phyloP scores from a whole-genome alignment of 805 yeast species.

The Spathaspora boniae region DNA sequence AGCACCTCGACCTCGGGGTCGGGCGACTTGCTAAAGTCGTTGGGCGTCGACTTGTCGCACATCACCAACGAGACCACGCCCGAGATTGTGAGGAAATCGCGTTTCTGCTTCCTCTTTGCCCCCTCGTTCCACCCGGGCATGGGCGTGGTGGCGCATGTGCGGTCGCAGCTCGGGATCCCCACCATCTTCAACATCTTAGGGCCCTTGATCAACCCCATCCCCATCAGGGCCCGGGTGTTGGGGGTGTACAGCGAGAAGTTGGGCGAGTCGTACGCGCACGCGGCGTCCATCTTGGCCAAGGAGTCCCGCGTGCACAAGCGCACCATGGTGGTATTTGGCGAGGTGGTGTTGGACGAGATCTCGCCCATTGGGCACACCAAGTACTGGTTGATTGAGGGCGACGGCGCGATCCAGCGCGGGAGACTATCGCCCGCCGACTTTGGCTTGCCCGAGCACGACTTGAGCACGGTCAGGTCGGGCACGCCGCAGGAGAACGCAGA shows the following conservation, averaged over 20 bases:
- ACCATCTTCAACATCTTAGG: slow-evolving; percentile 93
- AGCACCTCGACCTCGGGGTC: slow-evolving; percentile 91
- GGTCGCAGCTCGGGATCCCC: slow-evolving; percentile 81
- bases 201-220: slow-evolving; percentile 90
- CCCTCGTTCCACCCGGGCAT: slow-evolving; percentile 93
- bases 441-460: slow-evolving; percentile 70
- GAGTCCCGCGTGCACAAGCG: slow-evolving; percentile 41
- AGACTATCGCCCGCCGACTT: slow-evolving; percentile 71
- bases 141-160: slow-evolving; percentile 75
- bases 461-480: slow-evolving; percentile 71
- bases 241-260: slow-evolving; percentile 83
- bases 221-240: slow-evolving; percentile 70
- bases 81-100: slow-evolving; percentile 44
- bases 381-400: slow-evolving; percentile 64
- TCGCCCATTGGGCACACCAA: slow-evolving; percentile 83
- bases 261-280: slow-evolving; percentile 82
- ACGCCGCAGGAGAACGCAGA: slow-evolving; percentile 85
- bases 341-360: slow-evolving; percentile 87
- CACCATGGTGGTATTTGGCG: slow-evolving; percentile 92
- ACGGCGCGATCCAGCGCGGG: slow-evolving; percentile 41
- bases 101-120: slow-evolving; percentile 77
- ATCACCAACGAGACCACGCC: slow-evolving; percentile 66
- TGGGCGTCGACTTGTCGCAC: slow-evolving; percentile 80
- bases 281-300: slow-evolving; percentile 62
- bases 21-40: slow-evolving; percentile 75